These are phyloP conservation scores for Trametes villosa DNA, from an alignment of 768 basidiomycete species.

Conservation along the genomic window DNA sequence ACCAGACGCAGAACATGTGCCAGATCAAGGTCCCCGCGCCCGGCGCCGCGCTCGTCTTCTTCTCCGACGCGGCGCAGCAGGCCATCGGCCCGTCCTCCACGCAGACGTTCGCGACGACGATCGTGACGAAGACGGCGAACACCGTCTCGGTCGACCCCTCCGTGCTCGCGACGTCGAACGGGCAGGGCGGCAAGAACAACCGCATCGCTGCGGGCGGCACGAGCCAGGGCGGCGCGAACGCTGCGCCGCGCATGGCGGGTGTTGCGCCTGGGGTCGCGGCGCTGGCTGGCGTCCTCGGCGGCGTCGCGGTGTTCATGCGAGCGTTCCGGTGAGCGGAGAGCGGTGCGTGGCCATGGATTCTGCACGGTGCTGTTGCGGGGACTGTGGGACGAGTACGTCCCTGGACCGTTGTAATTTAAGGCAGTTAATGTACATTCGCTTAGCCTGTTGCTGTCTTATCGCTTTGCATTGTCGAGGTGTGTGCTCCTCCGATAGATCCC, in stretches of 20 bases:
- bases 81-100: slow-evolving; percentile 42
- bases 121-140: slow-evolving; percentile 53
- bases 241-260: slow-evolving; percentile 17
- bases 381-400: background rate
- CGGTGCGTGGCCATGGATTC: background rate
- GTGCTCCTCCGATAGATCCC: background rate
- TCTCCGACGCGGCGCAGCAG: slow-evolving; percentile 47
- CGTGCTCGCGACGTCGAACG: slow-evolving; percentile 61
- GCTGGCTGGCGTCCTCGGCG: slow-evolving; percentile 21
- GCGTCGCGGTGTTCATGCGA: slow-evolving; percentile 18
- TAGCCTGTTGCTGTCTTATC: background rate
- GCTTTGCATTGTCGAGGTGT: background rate
- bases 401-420: slow-evolving; percentile 4
- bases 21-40: slow-evolving; percentile 67
- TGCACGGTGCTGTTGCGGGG: background rate
- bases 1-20: slow-evolving; percentile 53
- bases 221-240: slow-evolving; percentile 30
- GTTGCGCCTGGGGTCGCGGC: slow-evolving; percentile 24
- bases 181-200: slow-evolving; percentile 42
- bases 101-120: slow-evolving; percentile 60
- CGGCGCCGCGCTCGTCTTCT: slow-evolving; percentile 75
- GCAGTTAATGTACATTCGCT: slow-evolving; percentile 11
- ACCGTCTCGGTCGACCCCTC: slow-evolving; percentile 59
- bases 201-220: slow-evolving; percentile 36
- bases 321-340: slow-evolving; percentile 16